Evolutionary conservation across 176 grass and related monocot species (phyloP), one percentile per base, ranked within the genome.

Genomic region (Pharus latifolius): DNA sequence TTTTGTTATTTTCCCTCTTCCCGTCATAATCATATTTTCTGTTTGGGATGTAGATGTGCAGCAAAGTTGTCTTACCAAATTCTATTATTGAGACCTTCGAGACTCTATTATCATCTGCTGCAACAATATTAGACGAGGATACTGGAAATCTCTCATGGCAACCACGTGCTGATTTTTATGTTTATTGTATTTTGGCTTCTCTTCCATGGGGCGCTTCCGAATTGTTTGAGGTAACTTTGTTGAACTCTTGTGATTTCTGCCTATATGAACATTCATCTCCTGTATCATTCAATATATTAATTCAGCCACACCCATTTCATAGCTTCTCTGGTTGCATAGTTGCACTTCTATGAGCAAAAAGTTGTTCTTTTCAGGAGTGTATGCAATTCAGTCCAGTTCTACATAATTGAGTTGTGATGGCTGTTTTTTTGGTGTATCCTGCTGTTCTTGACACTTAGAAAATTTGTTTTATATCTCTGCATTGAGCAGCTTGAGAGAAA

Each of bases 111-210:
- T 91, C 95, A 75, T 85, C 90, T 86, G 90, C 95, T 73, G 87
- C 79, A 57, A 88, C 62, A 69, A 99, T 84, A 64, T 62, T 99
- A 56, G 95, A 99, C 31, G 95, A 94, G 50, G 94, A 93, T 52
- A 80, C 75, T 33, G 94, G 94, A 73, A 99, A 94, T 77, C 87
- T 87, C 45, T 88, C 90, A 9, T 99, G 85, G 84, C 95, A 99
- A 52, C 84, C 95, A 49, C 63, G 76, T 72, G 87, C 90, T 56
- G 95, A 99, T 59, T 99, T 99, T 78, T 94, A 99, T 78, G 76
- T 99, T 75, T 92, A 90, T 83, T 99, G 90, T 67, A 99, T 99
- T 69, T 91, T 99, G 90, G 78, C 84, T 59, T 91, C 87, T 54
- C 84, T 99, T 81, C 95, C 95, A 15, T 99, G 95, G 95, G 95